Percentiles rank a stretch among this genome's conserved stretches.
phyloP scores from a whole-genome alignment of 768 basidiomycete genomes.

The Boletellus ananas region DNA sequence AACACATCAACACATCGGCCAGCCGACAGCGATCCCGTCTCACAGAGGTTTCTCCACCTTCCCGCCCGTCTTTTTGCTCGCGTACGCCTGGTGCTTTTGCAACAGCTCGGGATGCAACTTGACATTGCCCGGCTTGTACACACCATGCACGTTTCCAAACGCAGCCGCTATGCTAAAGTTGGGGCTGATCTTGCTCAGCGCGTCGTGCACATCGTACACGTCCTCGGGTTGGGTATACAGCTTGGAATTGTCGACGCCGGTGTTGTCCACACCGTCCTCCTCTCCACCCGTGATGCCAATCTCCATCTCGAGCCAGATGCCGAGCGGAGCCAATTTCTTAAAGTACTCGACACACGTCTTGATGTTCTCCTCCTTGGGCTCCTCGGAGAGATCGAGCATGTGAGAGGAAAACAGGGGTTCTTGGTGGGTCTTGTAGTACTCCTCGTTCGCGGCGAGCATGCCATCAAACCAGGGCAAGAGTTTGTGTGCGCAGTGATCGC shows the following conservation, averaged over 20 bases:
- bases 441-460: conserved; percentile 96
- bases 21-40: conserved; percentile 26
- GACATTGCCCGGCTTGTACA: conserved; percentile 99
- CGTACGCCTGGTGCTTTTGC: conserved; percentile 82
- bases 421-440: conserved; percentile 83
- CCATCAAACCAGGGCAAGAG: conserved; percentile 99
- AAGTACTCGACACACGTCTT: conserved; percentile 92
- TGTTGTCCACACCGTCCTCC: conserved; percentile 99
- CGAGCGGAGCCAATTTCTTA: conserved; percentile 87
- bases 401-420: conserved; percentile 93
- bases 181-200: conserved; percentile 79
- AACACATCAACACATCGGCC: background rate
- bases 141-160: conserved; percentile 98
- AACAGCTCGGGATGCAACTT: conserved; percentile 88
- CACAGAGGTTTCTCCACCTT: conserved; percentile 76
- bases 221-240: conserved; percentile 98
- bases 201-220: conserved; percentile 85
- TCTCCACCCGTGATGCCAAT: conserved; percentile 99
- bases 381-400: conserved; percentile 98
- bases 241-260: conserved; percentile 85
- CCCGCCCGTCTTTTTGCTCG: conserved; percentile 62
- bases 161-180: conserved; percentile 98
- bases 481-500: conserved; percentile 98
- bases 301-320: conserved; percentile 99
- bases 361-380: conserved; percentile 91